These are phyloP conservation scores for Leccinum uliginosum DNA, from an alignment of 768 basidiomycete species.

Conservation along the genomic window DNA sequence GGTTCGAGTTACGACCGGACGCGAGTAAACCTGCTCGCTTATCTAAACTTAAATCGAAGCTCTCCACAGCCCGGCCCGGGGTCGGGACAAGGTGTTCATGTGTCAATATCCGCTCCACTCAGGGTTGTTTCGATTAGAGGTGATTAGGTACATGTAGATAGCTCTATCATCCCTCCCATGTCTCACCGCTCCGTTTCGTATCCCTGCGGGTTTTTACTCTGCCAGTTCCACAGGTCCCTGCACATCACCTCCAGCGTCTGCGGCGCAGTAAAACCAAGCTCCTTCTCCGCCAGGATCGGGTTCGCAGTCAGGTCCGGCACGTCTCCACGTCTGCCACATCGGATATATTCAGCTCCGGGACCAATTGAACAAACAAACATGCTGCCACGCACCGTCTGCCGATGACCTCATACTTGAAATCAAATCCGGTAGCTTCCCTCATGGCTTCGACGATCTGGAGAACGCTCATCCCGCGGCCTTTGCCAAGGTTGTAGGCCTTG, in stretches of 20 bases:
- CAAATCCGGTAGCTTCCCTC: conserved; percentile 83
- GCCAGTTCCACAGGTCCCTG: conserved; percentile 98
- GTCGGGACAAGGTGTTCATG: neutral
- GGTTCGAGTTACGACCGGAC: neutral
- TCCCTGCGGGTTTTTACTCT: conserved; percentile 84
- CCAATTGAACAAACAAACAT: neutral
- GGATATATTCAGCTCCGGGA: conserved; percentile 2
- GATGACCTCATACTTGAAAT: conserved; percentile 86
- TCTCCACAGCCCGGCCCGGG: neutral
- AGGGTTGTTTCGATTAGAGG: conserved; percentile 10
- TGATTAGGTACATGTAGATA: conserved; percentile 20
- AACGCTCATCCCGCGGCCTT: conserved; percentile 88
- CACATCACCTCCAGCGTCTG: conserved; percentile 89
- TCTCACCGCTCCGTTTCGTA: conserved; percentile 40
- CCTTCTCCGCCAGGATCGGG: conserved; percentile 83
- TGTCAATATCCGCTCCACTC: neutral
- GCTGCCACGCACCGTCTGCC: conserved; percentile 69
- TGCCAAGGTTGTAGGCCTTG: conserved; percentile 97
- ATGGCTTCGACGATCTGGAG: conserved; percentile 94
- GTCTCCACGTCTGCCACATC: conserved; percentile 68
- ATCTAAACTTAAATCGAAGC: conserved; percentile 13
- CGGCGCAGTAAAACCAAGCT: conserved; percentile 87
- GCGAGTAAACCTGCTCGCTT: conserved; percentile 2
- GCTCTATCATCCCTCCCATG: neutral
- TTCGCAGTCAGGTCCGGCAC: conserved; percentile 96